These are phyloP conservation scores for Cyberlindnera euphorbiiphila DNA, from an alignment of 805 yeast species.

Conservation along the genomic window DNA sequence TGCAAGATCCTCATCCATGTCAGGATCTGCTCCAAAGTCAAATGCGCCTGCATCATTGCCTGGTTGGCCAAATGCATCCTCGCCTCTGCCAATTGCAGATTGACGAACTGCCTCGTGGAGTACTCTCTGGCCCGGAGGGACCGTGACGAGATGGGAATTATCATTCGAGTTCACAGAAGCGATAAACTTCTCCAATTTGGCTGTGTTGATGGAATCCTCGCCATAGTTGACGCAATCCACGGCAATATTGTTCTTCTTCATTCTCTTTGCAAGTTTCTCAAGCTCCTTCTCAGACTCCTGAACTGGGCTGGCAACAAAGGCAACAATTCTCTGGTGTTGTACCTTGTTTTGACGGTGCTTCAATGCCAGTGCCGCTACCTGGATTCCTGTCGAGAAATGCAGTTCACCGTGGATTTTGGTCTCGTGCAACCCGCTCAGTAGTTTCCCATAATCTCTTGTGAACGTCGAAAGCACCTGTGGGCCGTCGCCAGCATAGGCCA, in stretches of 20 bases:
- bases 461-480: constrained; percentile 87
- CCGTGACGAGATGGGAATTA: constrained; percentile 75
- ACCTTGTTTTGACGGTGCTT: constrained; percentile 94
- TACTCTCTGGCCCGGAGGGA: constrained; percentile 84
- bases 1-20: constrained; percentile 95
- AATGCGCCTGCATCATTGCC: constrained; percentile 48
- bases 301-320: constrained; percentile 86
- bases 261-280: constrained; percentile 79
- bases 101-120: constrained; percentile 77
- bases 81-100: constrained; percentile 69
- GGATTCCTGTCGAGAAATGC: constrained; percentile 78
- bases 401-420: constrained; percentile 63
- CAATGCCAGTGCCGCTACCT: constrained; percentile 89
- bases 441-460: constrained; percentile 82
- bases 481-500: constrained; percentile 82
- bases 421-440: constrained; percentile 79
- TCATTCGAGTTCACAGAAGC: constrained; percentile 68
- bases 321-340: constrained; percentile 85
- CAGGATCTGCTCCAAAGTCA: constrained; percentile 77
- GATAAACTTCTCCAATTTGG: constrained; percentile 75
- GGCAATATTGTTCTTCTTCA: constrained; percentile 91
- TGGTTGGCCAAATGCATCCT: constrained; percentile 40
- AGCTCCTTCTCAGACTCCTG: constrained; percentile 64
- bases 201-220: constrained; percentile 73
- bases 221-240: constrained; percentile 91